These are phyloP conservation scores for Paramecium caudatum DNA, from an alignment of 73 alveolate species.

Conservation along the genomic window DNA sequence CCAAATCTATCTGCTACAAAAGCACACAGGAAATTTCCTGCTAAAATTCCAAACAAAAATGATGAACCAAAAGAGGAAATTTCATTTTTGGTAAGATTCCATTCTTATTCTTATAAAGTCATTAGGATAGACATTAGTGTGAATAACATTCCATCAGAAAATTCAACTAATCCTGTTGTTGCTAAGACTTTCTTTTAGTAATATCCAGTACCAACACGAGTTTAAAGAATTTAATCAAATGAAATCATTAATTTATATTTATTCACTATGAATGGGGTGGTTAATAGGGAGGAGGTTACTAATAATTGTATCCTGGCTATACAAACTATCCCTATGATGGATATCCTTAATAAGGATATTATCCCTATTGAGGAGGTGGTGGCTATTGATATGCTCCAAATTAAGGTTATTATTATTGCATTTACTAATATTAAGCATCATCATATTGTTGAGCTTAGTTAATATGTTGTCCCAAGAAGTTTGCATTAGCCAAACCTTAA, in stretches of 20 bases:
- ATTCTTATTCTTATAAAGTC: background rate
- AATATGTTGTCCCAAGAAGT: slow-evolving; percentile 19
- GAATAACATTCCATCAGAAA: slow-evolving; percentile 21
- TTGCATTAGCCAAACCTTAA: slow-evolving; percentile 21
- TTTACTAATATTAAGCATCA: slow-evolving; percentile 30
- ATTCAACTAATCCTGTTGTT: slow-evolving; percentile 36
- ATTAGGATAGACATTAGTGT: background rate
- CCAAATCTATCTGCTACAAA: background rate
- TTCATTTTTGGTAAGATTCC: background rate
- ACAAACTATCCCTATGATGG: background rate
- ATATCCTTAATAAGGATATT: background rate
- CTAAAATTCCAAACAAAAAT: background rate
- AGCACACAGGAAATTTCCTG: slow-evolving; percentile 20
- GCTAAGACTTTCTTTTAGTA: background rate
- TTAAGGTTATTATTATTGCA: background rate
- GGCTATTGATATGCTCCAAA: background rate
- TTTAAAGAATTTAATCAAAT: slow-evolving; percentile 2
- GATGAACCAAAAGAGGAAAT: background rate
- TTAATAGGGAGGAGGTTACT: slow-evolving; percentile 32
- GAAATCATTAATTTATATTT: background rate
- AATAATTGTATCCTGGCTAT: background rate
- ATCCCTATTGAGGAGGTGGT: background rate
- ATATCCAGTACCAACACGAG: slow-evolving; percentile 25
- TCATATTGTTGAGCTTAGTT: background rate
- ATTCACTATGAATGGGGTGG: slow-evolving; percentile 10